Percentiles rank a stretch among this genome's conserved stretches.
Evolutionary conservation across 2,329 filamentous ascomycete genomes (phyloP).

Genomic region (Leptodontidium sp.): DNA sequence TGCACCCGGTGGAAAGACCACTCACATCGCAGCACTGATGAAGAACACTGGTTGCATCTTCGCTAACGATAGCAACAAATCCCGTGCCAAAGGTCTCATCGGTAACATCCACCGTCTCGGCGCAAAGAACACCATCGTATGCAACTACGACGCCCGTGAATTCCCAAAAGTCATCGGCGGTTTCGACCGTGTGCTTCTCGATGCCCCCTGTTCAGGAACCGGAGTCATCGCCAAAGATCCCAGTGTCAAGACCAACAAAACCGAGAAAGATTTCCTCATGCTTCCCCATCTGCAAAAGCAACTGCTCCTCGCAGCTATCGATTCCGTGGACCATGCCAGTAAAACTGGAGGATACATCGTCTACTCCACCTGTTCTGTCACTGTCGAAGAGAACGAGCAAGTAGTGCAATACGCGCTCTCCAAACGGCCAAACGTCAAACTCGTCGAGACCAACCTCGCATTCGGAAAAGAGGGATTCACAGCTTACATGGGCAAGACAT

Average conservation of each 20-base stretch:
- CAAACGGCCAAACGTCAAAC: conserved; percentile 90
- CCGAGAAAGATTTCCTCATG: conserved; percentile 90
- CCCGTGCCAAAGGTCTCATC: conserved; percentile 94
- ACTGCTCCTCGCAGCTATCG: conserved; percentile 89
- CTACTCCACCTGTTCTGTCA: conserved; percentile 96
- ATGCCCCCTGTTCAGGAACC: conserved; percentile 95
- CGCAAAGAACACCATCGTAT: conserved; percentile 92
- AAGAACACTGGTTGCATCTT: conserved; percentile 96
- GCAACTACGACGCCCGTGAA: conserved; percentile 92
- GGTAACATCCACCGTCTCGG: conserved; percentile 97
- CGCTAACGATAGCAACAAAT: conserved; percentile 95
- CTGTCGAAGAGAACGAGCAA: conserved; percentile 90
- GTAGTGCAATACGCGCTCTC: conserved; percentile 93
- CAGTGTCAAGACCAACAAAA: conserved; percentile 98
- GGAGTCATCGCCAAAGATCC: conserved; percentile 98
- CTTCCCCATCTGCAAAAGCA: conserved; percentile 96
- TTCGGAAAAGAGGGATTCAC: conserved; percentile 96
- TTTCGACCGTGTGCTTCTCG: conserved; percentile 92
- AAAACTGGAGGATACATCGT: conserved; percentile 96
- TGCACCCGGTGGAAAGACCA: conserved; percentile 95
- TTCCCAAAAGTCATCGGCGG: conserved; percentile 95
- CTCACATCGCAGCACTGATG: conserved; percentile 95
- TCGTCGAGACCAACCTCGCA: conserved; percentile 88
- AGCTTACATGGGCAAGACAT: conserved; percentile 88
- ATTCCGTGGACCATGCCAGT: conserved; percentile 89